Base-by-base conservation (phyloP, 306 rosid genomes). In the Canavalia gladiata region DNA sequence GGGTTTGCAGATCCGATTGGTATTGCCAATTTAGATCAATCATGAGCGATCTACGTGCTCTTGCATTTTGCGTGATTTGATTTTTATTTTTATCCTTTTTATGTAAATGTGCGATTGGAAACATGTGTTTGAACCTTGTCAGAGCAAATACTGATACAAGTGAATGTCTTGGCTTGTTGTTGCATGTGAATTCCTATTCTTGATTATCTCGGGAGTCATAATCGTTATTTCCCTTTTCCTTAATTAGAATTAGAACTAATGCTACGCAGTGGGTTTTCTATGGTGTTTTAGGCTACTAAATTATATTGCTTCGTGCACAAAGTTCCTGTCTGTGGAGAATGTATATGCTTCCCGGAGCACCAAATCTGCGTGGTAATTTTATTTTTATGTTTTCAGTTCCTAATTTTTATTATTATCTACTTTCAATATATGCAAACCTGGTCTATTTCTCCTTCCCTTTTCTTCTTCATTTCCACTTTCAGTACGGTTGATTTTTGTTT, bases 301-400 rank as follows among this genome's bases (percentile, higher is more conserved):
- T 85, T 94, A 75, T 96, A 96, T 82, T 96, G 99, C 87, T 96
- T 88, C 82, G 99, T 94, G 86, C 99, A 96, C 87, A 92, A 96
- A 91, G 99, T 94, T 82, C 97, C 99, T 18, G 98, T 96, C 55
- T 96, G 99, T n/a, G 99, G 99, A 65, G 99, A 96, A 92, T 96
- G 99, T 81, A 85, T 96, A 77, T 96, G 97, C 82, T 92, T 90
- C 82, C 95, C 97, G 0, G 99, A 96, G 88, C 99, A 96, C 84
- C 95, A 94, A 91, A 90, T 90, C 83, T 96, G 98, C 63, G 97
- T 90, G 91, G 99, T 92, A 85, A 92, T 25, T 37, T 58, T 25
- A 5, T 30, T 0, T 33, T 58, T 18, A 18, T 18, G 25, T 18
- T 57, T 52, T 47, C 69, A 4, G 45, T n/a, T 60, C 29, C 0